Evolutionary conservation across 139 green algal species (phyloP), one percentile per base, ranked within the genome.

Genomic region (Micromonas pusilla): DNA sequence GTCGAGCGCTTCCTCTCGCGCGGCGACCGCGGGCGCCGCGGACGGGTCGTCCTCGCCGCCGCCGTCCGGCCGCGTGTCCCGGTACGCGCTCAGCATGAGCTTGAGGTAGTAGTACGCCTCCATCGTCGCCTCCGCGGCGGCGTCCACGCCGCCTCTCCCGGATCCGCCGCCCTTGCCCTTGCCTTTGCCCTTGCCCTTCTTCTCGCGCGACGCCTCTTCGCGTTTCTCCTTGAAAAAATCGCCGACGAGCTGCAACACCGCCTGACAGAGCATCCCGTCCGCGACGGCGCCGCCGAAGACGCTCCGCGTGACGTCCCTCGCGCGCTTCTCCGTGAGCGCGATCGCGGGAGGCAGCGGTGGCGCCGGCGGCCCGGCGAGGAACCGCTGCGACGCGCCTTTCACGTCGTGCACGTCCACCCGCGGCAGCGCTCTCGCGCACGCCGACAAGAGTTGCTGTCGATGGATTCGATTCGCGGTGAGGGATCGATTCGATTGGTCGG

Each of bases 81-180:
- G 9, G 63, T 70, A 70, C 26, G 63, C 26, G 63, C 26, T 37
- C 26, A 70, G 63, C 63, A 70, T 70, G 63, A 70, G 63, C 63
- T 70, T 70, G 63, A 70, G 63, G 63, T 37, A 70, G 26, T 32
- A 70, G 63, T 70, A 70, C 26, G 63, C 63, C 63, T 70, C 63
- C 63, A 70, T 70, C 26, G 26, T 70, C 9, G 63, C 63, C 26
- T 33, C n/a, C n/a, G n/a, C n/a, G n/a, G n/a, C n/a, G n/a, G n/a
- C n/a, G n/a, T n/a, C n/a, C n/a, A n/a, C n/a, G n/a, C n/a, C n/a
- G n/a, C n/a, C n/a, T n/a, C n/a, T n/a, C n/a, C n/a, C n/a, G n/a
- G n/a, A n/a, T n/a, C n/a, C n/a, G n/a, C n/a, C n/a, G n/a, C n/a
- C n/a, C n/a, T n/a, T n/a, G n/a, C n/a, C n/a, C n/a, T n/a, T n/a